A percentile compares a stretch with the other conserved stretches of the same genome.
phyloP scores from a whole-genome alignment of 2,329 filamentous ascomycete genomes.

The Metarhizium humberi region DNA sequence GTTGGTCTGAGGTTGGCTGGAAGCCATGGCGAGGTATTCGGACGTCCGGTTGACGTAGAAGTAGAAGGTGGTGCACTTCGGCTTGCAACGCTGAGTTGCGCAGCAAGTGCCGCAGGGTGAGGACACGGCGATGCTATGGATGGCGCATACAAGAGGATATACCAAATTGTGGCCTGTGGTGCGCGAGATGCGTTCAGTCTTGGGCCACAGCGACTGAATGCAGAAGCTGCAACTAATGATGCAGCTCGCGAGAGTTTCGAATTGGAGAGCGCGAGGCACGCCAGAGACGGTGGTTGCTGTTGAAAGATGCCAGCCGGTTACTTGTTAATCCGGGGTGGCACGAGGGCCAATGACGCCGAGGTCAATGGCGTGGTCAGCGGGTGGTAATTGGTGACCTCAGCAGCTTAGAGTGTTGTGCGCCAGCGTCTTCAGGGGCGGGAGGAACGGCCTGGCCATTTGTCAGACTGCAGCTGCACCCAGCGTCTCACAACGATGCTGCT shows the following conservation, averaged over 20 bases:
- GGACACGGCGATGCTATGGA: not conserved
- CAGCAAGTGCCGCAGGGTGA: not conserved
- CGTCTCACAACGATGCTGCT: not conserved
- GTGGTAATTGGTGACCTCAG: not conserved
- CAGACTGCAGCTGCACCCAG: too few species aligned
- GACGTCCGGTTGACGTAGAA: not conserved
- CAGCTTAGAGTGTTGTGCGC: too few species aligned
- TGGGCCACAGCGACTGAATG: not conserved
- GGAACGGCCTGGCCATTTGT: too few species aligned
- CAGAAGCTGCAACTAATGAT: not conserved
- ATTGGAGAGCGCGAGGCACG: not conserved
- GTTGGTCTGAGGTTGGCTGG: constrained; percentile 42
- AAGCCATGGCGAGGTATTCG: constrained; percentile 17
- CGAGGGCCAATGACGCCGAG: not conserved
- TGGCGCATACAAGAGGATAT: not conserved
- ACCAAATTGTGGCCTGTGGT: not conserved
- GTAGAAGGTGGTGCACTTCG: not conserved
- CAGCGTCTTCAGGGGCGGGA: too few species aligned
- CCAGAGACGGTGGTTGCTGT: not conserved
- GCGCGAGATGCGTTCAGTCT: not conserved
- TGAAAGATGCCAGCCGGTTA: not conserved
- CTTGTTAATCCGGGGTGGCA: constrained; percentile 1
- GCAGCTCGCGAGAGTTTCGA: not conserved
- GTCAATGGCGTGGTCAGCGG: not conserved
- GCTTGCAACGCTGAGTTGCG: not conserved